phyloP scores from a whole-genome alignment of 2,329 filamentous ascomycete genomes.

The Aspergillus sp. region DNA sequence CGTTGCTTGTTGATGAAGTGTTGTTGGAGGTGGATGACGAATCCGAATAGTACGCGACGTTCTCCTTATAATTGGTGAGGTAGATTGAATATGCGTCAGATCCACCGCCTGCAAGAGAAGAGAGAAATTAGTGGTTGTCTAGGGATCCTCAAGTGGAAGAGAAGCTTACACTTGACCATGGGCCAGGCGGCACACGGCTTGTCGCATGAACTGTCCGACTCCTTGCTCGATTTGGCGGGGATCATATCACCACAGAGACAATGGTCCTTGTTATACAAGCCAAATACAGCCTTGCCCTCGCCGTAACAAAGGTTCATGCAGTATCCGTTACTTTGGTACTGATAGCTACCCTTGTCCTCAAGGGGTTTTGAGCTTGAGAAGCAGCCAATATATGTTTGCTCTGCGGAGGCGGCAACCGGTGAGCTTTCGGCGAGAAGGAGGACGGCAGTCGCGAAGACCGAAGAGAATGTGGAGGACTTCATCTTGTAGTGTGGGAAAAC shows the following conservation, averaged over 20 bases:
- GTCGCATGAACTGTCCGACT: slow-evolving; percentile 62
- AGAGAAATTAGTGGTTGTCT: slow-evolving; percentile 22
- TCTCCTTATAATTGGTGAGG: slow-evolving; percentile 49
- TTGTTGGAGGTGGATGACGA: slow-evolving; percentile 28
- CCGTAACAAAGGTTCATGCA: slow-evolving; percentile 55
- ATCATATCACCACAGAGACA: slow-evolving; percentile 75
- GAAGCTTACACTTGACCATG: slow-evolving; percentile 63
- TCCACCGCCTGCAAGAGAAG: slow-evolving; percentile 55
- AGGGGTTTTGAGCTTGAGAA: slow-evolving; percentile 51
- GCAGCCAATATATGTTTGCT: slow-evolving; percentile 46
- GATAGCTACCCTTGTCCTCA: slow-evolving; percentile 48
- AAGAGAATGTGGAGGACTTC: slow-evolving; percentile 28
- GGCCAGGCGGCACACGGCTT: slow-evolving; percentile 64
- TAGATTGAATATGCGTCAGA: slow-evolving; percentile 51
- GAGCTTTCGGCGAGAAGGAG: slow-evolving; percentile 26
- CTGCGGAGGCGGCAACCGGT: slow-evolving; percentile 20
- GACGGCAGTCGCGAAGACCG: slow-evolving; percentile 25
- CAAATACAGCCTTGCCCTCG: slow-evolving; percentile 59
- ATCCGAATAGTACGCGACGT: slow-evolving; percentile 30
- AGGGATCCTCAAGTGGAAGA: neutral
- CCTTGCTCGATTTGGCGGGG: slow-evolving; percentile 57
- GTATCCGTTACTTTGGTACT: slow-evolving; percentile 56
- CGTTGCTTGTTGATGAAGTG: slow-evolving; percentile 30
- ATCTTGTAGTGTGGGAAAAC: slow-evolving; percentile 18
- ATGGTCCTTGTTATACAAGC: slow-evolving; percentile 57